These are phyloP conservation scores for Limnanthes douglasii DNA, from an alignment of 345 rosid genomes.

Conservation along the genomic window DNA sequence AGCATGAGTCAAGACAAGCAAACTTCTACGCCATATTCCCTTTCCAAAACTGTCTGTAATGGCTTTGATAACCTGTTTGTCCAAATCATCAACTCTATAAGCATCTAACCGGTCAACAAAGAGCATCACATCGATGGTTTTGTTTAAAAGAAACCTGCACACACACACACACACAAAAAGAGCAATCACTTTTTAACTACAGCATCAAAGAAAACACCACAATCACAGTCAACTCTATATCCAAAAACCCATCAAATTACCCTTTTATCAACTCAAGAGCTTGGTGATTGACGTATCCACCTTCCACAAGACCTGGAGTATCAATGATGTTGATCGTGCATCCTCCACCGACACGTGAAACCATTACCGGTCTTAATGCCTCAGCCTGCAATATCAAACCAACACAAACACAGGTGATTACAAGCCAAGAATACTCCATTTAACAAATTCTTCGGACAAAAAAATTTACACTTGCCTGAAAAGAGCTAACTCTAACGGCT, in stretches of 20 bases:
- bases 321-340: conserved; percentile 68
- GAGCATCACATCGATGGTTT: conserved; percentile 58
- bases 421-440: conserved; percentile 1
- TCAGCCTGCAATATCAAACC: conserved; percentile 34
- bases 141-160: conserved; percentile 67
- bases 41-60: conserved; percentile 63
- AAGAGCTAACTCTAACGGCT: conserved; percentile 57
- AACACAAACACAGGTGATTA: neutral
- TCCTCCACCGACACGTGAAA: conserved; percentile 52
- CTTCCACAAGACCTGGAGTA: conserved; percentile 79
- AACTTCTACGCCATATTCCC: conserved; percentile 60
- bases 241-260: conserved; percentile 14
- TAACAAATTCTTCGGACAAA: neutral
- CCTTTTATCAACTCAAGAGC: conserved; percentile 65
- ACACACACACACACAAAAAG: conserved; percentile 1
- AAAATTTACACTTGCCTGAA: conserved; percentile 24
- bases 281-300: conserved; percentile 76
- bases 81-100: conserved; percentile 85
- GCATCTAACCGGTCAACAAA: conserved; percentile 71
- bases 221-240: neutral
- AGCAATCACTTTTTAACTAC: neutral
- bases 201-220: neutral
- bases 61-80: conserved; percentile 58
- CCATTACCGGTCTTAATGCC: conserved; percentile 59
- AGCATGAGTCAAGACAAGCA: conserved; percentile 81